Percentiles rank a stretch among this genome's conserved stretches.
These are phyloP conservation scores for Neurospora hispaniola DNA, from an alignment of 495 filamentous ascomycete genomes.

Conservation along the genomic window DNA sequence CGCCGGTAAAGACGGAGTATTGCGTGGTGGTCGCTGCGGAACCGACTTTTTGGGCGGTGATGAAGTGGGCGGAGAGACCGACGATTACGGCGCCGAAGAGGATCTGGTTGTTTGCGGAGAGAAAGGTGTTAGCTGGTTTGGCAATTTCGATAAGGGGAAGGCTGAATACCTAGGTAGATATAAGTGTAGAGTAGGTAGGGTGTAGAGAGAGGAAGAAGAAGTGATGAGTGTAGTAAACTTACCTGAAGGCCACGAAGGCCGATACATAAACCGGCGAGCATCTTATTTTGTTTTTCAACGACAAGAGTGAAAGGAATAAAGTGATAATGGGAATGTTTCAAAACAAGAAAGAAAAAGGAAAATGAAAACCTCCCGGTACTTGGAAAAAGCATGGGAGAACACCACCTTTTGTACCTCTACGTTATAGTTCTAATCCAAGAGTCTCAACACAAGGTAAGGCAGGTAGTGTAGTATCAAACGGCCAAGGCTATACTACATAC, in stretches of 20 bases:
- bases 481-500: neutral
- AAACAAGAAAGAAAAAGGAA: neutral
- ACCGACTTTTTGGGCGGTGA: slow-evolving; percentile 30
- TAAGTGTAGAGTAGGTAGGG: too few relatives aligned
- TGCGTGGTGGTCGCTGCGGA: slow-evolving; percentile 29
- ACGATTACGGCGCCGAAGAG: slow-evolving; percentile 37
- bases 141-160: too few relatives aligned
- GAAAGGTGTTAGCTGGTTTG: too few relatives aligned
- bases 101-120: slow-evolving; percentile 8
- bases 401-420: neutral
- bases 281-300: neutral
- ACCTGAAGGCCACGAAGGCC: neutral
- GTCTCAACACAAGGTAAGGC: neutral
- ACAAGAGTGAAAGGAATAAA: too few relatives aligned
- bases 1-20: slow-evolving; percentile 39
- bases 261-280: neutral
- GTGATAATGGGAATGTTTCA: neutral
- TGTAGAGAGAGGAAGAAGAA: too few relatives aligned
- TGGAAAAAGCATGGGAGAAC: neutral
- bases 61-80: slow-evolving; percentile 34
- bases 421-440: neutral
- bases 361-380: neutral
- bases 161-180: too few relatives aligned
- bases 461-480: neutral
- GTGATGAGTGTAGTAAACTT: neutral